Percentiles rank a stretch among this genome's conserved stretches.
Evolutionary conservation across 2,329 filamentous ascomycete genomes (phyloP).

Genomic region (Apiospora saccharicola): DNA sequence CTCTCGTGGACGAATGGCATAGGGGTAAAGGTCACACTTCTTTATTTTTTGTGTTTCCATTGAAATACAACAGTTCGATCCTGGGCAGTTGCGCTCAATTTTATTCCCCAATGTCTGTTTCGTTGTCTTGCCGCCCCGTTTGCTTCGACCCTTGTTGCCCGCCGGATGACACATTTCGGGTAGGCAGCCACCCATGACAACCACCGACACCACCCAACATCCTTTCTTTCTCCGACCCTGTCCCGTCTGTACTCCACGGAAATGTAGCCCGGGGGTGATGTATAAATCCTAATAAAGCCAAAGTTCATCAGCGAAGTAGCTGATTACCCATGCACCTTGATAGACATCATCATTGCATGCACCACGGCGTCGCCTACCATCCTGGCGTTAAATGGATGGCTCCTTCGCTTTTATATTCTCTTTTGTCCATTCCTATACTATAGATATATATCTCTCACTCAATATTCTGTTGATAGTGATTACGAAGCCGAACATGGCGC

Average conservation of each 20-base stretch:
- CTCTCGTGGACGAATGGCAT: not conserved
- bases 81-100: not conserved
- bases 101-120: not conserved
- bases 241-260: not conserved
- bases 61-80: not conserved
- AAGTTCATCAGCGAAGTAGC: not conserved
- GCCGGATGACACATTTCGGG: not conserved
- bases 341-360: no score
- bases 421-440: not conserved
- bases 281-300: not conserved
- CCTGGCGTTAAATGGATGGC: not conserved
- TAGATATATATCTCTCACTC: no score
- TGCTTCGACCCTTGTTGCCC: not conserved
- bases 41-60: not conserved
- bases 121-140: not conserved
- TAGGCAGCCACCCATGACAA: no score
- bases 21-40: not conserved
- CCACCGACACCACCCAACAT: no score
- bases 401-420: not conserved
- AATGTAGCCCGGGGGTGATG: not conserved
- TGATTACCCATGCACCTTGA: no score
- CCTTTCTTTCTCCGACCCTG: not conserved
- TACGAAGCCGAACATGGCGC: not conserved
- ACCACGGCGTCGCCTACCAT: not conserved
- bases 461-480: no score